These are phyloP conservation scores for Physcia stellaris DNA, from an alignment of 495 filamentous ascomycete genomes.

Conservation along the genomic window DNA sequence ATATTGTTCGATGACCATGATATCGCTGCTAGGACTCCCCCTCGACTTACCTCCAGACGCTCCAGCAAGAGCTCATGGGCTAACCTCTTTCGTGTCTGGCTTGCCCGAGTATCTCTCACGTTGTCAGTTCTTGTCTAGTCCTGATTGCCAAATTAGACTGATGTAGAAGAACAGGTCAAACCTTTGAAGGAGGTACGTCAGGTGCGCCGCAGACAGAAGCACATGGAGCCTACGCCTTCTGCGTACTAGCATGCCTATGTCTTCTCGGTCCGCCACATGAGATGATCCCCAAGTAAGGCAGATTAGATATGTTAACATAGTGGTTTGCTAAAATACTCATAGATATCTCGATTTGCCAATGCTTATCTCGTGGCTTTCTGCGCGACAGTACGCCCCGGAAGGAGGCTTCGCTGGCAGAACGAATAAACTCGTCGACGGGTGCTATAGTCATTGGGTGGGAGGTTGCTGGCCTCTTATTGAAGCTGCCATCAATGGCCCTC, in stretches of 20 bases:
- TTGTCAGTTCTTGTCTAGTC: constrained; percentile 41
- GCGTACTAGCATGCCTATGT: constrained; percentile 73
- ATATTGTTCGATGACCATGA: constrained; percentile 74
- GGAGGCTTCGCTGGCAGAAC: constrained; percentile 85
- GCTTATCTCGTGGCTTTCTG: constrained; percentile 74
- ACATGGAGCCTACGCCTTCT: constrained; percentile 95
- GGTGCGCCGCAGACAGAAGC: constrained; percentile 73
- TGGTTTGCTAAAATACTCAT: constrained; percentile 1
- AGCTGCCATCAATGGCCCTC: constrained; percentile 50
- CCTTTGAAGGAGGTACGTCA: constrained; percentile 85
- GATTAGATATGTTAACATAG: neutral
- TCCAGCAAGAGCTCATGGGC: constrained; percentile 30
- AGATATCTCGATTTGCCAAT: constrained; percentile 67
- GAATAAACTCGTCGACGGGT: constrained; percentile 97
- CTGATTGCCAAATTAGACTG: constrained; percentile 3
- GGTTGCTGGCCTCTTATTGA: constrained; percentile 85
- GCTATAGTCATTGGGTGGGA: constrained; percentile 95
- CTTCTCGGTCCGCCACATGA: constrained; percentile 65
- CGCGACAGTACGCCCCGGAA: constrained; percentile 81
- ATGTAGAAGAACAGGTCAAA: constrained; percentile 50
- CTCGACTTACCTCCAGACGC: constrained; percentile 56
- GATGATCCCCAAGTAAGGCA: constrained; percentile 48
- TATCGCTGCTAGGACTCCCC: constrained; percentile 72
- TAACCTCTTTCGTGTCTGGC: constrained; percentile 45
- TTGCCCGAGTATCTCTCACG: constrained; percentile 66